Base-by-base conservation (phyloP, 805 yeast genomes). In the Saccharomycopsis lassenensis region DNA sequence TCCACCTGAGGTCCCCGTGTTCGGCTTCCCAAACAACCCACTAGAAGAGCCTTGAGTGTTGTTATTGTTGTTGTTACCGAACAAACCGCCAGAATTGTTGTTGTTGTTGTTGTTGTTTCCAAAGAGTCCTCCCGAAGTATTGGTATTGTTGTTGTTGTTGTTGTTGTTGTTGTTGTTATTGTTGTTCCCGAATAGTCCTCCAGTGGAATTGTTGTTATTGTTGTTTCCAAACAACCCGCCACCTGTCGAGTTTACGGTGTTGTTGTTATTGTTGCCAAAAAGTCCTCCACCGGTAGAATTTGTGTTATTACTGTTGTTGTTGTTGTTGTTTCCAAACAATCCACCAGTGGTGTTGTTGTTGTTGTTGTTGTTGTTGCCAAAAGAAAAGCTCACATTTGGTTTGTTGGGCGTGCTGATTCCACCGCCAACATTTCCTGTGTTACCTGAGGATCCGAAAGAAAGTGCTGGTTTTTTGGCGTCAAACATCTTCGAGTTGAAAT, bases 21-120 rank as follows among this genome's bases (percentile, higher is more conserved):
- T 40, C 31, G 32, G 40, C 21, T 36, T 41, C 2, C 59, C 59
- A 46, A 56, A 56, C 11, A 56, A 39, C 0, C 59, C 54, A 14
- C 54, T 51, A 21, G 39, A 30, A 4, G 42, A 32, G 22, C 36
- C 40, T 24, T 47, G 34, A 8, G 49, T 47, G 28, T 44, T 50
- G 16, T 43, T 2, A 31, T 24, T 10, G 29, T 36, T 42, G n/a
- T 33, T 43, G 19, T 39, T 36, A 3, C 58, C 59, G 43, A 58
- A 58, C 5, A 56, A 41, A 7, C 59, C 61, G 14, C 61, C 59
- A 7, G 48, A 35, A 22, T 50, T 20, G 24, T 51, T 33, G 32
- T 51, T 31, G 10, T 39, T 41, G 24, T 33, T 29, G 7, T 22
- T 44, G 26, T 34, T 31, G 28, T 12, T 31, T n/a, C 58, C 55